phyloP scores from a whole-genome alignment of 2,329 filamentous ascomycete genomes.

The Clarireedia paspali region DNA sequence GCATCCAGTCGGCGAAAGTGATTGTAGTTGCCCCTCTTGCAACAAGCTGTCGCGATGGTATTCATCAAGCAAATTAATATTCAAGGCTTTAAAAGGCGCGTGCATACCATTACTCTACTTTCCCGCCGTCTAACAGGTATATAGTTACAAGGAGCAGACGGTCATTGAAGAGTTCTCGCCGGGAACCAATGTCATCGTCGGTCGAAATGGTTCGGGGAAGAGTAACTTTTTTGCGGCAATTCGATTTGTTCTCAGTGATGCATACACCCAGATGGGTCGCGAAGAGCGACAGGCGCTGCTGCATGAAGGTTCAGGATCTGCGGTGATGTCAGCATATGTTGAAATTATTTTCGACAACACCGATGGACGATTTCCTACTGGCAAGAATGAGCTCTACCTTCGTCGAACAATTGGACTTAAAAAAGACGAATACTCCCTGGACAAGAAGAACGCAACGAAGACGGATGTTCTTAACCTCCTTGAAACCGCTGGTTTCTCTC shows the following conservation, averaged over 20 bases:
- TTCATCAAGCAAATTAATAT: conserved; percentile 99
- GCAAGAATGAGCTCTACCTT: conserved; percentile 81
- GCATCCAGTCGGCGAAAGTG: not conserved
- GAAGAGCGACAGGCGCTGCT: conserved; percentile 93
- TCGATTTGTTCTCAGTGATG: conserved; percentile 95
- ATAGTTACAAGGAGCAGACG: conserved; percentile 97
- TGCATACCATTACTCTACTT: conserved; percentile 1
- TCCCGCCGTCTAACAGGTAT: conserved; percentile 12
- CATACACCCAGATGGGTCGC: conserved; percentile 89
- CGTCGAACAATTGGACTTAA: conserved; percentile 93
- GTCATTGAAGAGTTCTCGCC: conserved; percentile 97
- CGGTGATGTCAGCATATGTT: conserved; percentile 98
- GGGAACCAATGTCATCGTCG: conserved; percentile 96
- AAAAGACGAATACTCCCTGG: conserved; percentile 97
- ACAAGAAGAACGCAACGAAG: conserved; percentile 94
- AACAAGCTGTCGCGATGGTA: conserved; percentile 46
- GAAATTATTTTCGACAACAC: conserved; percentile 98
- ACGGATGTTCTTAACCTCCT: conserved; percentile 90
- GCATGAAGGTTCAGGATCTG: conserved; percentile 96
- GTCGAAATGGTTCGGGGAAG: conserved; percentile 98
- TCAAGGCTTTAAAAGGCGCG: conserved; percentile 97
- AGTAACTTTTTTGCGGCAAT: conserved; percentile 99
- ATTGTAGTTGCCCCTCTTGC: conserved; percentile 12
- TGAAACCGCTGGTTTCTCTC: conserved; percentile 92
- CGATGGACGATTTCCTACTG: conserved; percentile 90